Conservation (phyloP, 2,329 filamentous ascomycete species). For the Neofusicoccum cordaticola region DNA sequence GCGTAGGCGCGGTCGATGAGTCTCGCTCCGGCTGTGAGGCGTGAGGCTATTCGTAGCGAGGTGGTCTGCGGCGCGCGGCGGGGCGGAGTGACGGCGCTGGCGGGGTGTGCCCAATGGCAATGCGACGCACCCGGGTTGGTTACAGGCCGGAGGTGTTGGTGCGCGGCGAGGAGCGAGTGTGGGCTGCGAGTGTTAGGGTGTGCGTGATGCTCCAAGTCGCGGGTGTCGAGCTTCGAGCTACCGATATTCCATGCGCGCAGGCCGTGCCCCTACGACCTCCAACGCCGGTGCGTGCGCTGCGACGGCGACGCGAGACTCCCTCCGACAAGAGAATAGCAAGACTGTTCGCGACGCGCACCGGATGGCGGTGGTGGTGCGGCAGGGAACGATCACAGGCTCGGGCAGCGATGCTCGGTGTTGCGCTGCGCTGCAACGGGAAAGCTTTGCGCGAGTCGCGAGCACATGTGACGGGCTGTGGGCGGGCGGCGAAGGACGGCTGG, state of each 20-base stretch:
- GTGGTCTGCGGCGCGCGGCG: not conserved
- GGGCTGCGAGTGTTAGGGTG: not conserved
- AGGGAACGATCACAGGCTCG: not conserved
- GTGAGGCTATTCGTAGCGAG: not conserved
- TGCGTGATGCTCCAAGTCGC: not conserved
- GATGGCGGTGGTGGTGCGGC: not conserved
- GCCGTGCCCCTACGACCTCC: not conserved
- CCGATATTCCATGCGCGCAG: conserved; percentile 4
- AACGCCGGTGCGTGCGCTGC: not conserved
- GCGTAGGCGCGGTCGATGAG: conserved; percentile 2
- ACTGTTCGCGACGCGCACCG: not conserved
- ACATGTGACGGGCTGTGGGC: not conserved
- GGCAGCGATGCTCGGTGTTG: not conserved
- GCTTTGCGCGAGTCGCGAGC: not conserved
- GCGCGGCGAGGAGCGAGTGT: not conserved
- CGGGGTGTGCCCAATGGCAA: not conserved
- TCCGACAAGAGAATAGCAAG: not conserved
- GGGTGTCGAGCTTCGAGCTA: not conserved
- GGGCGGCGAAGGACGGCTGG: too few relatives aligned
- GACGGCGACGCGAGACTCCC: not conserved
- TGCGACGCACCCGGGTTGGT: not conserved
- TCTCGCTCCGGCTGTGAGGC: not conserved
- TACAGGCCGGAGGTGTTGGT: not conserved
- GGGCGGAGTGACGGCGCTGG: not conserved
- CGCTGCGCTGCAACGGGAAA: not conserved